Percentiles rank a stretch among this genome's conserved stretches.
Conservation (phyloP, 441 rosid species). For the Geranium incanum region DNA sequence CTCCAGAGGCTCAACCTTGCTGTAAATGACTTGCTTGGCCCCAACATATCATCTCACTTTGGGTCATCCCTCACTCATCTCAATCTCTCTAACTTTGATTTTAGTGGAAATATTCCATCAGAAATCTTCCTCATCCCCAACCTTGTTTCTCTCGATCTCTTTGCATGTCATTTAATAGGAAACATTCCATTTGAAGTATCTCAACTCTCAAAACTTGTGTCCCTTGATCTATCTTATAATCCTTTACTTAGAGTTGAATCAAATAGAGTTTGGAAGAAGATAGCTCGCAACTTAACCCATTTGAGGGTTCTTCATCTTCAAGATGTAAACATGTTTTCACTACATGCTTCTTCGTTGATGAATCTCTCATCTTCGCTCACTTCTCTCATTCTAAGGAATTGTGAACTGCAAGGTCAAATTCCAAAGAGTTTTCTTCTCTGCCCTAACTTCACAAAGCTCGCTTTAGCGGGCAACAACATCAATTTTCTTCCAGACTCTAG, state of each 20-base stretch:
- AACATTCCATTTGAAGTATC: background rate
- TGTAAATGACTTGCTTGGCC: constrained; percentile 17
- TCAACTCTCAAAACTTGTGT: background rate
- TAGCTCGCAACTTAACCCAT: background rate
- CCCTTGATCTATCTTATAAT: background rate
- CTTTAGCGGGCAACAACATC: too few species aligned
- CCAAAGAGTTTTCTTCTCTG: too few species aligned
- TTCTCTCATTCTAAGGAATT: background rate
- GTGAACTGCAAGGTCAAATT: too few species aligned
- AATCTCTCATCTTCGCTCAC: background rate
- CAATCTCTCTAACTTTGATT: background rate
- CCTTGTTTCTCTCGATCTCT: too few species aligned
- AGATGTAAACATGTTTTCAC: background rate
- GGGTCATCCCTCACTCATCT: constrained; percentile 14
- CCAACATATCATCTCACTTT: constrained; percentile 8
- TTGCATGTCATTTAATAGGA: too few species aligned
- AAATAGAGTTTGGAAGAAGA: background rate
- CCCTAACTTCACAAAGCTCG: too few species aligned
- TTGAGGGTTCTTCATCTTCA: background rate
- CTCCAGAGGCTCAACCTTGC: constrained; percentile 14
- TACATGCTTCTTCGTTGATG: constrained; percentile 1
- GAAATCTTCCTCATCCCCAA: too few species aligned
- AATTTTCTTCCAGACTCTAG: too few species aligned
- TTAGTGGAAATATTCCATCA: background rate
- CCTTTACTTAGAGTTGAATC: background rate